Evolutionary conservation across 306 rosid species (phyloP), one percentile per base, ranked within the genome.

Genomic region (Casuarina equisetifolia): DNA sequence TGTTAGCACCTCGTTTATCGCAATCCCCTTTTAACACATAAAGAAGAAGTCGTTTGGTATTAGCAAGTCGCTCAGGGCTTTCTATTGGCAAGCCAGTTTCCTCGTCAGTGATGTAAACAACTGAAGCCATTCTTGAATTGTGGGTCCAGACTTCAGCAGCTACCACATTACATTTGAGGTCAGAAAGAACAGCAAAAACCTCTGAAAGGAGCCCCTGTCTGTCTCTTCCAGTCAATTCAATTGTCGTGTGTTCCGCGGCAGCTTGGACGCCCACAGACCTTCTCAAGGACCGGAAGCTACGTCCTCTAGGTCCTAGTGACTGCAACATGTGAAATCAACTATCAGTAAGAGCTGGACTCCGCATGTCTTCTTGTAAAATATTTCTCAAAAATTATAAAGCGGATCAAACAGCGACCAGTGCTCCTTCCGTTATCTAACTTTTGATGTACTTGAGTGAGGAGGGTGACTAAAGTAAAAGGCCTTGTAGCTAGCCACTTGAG

Each of bases 71-170:
- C 17, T 88, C 93, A 1, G 80, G 78, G 57, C 89, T 78, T 13
- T 91, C 91, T 2, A 95, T 89, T 13, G 90, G 79, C 76, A 81
- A 79, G 15, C 93, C 91, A 36, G 89, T 83, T 66, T 69, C 86
- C 77, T 88, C 97, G 0, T 92, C 97, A 0, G 93, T 91, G 76
- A 95, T 91, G 87, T 87, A 85, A 61, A 92, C 97, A 64, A 95
- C 97, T 0, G 99, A 95, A 2, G 99, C 97, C 97, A 95, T 91
- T 86, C 99, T 89, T 35, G 97, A 85, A 80, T 95, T 95, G 87
- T 95, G 99, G 19, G 99, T 95, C 99, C 99, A 95, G 7, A 95
- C 97, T 87, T 95, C 99, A 15, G 96, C 97, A 0, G 99, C 96
- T 43, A 91, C 97, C 84, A 95, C 99, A 52, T 95, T 95, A 85